Percentiles rank a stretch among this genome's conserved stretches.
Evolutionary conservation across 2,329 filamentous ascomycete species (phyloP).

Genomic region (Cytospora mali): DNA sequence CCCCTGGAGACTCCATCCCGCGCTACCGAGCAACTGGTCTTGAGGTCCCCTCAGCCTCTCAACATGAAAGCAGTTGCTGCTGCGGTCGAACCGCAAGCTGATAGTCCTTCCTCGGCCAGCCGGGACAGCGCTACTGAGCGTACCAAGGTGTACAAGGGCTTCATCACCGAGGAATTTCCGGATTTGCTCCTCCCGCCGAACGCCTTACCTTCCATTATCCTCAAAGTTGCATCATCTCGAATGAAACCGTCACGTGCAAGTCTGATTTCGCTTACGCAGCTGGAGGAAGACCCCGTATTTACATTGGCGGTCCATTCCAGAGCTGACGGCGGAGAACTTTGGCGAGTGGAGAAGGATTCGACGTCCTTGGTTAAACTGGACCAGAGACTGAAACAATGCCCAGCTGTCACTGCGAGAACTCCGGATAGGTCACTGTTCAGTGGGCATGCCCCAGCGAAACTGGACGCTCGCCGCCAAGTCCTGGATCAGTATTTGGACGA

Average conservation of each 20-base stretch:
- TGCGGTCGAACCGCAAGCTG: slow-evolving; percentile 29
- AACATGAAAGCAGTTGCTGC: slow-evolving; percentile 42
- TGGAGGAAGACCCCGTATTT: slow-evolving; percentile 92
- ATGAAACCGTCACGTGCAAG: slow-evolving; percentile 90
- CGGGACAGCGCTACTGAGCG: slow-evolving; percentile 44
- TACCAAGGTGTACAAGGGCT: slow-evolving; percentile 69
- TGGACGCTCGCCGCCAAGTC: slow-evolving; percentile 81
- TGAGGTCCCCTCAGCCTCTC: slow-evolving; percentile 47
- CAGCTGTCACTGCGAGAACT: slow-evolving; percentile 72
- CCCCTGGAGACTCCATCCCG: slow-evolving; percentile 62
- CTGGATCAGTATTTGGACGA: slow-evolving; percentile 85
- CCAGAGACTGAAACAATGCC: slow-evolving; percentile 73
- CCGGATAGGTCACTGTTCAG: slow-evolving; percentile 87
- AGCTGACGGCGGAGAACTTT: slow-evolving; percentile 76
- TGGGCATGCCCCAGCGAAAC: slow-evolving; percentile 89
- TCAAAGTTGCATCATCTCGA: slow-evolving; percentile 91
- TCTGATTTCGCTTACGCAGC: slow-evolving; percentile 74
- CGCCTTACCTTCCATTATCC: slow-evolving; percentile 80
- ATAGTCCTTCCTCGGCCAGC: slow-evolving; percentile 38
- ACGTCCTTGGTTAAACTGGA: slow-evolving; percentile 80
- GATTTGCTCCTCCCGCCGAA: slow-evolving; percentile 85
- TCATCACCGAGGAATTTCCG: slow-evolving; percentile 84
- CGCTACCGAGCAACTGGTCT: slow-evolving; percentile 38
- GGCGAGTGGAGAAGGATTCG: slow-evolving; percentile 93
- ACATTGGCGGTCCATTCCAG: slow-evolving; percentile 84